These are phyloP conservation scores for Echium plantagineum DNA, from an alignment of 257 asterid genomes.

Conservation along the genomic window DNA sequence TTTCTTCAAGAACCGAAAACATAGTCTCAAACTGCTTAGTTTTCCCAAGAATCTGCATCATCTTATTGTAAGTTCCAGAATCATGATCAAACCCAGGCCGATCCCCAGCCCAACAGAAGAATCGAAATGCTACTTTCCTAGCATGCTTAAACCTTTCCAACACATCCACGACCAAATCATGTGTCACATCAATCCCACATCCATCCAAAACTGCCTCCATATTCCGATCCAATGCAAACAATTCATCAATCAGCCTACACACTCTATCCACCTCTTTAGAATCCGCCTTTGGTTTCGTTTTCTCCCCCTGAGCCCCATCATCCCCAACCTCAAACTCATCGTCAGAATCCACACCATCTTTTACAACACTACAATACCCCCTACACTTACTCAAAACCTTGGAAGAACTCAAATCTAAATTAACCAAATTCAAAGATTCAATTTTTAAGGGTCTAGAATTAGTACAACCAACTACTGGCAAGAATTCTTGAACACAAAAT, in stretches of 20 bases:
- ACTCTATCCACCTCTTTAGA: constrained; percentile 54
- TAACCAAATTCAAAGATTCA: constrained; percentile 4
- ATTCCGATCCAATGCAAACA: constrained; percentile 68
- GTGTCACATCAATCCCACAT: constrained; percentile 45
- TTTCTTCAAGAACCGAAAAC: constrained; percentile 68
- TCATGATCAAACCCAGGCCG: constrained; percentile 49
- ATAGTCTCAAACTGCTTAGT: constrained; percentile 88
- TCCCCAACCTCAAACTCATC: constrained; percentile 26
- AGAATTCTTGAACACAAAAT: constrained; percentile 43
- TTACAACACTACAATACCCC: constrained; percentile 21
- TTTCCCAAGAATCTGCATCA: constrained; percentile 73
- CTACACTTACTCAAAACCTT: constrained; percentile 15
- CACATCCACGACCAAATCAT: constrained; percentile 64
- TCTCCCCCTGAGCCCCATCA: constrained; percentile 15
- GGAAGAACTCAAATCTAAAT: not conserved
- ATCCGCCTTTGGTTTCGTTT: constrained; percentile 31
- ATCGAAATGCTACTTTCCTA: constrained; percentile 74
- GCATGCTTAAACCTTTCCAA: constrained; percentile 74
- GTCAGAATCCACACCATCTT: constrained; percentile 15
- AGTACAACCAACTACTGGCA: constrained; percentile 24
- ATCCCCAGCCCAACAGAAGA: constrained; percentile 67
- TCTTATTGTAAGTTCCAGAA: constrained; percentile 52
- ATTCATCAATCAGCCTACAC: constrained; percentile 62
- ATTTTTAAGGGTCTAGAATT: not conserved
- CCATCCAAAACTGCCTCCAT: constrained; percentile 87